Evolutionary conservation across 306 rosid genomes (phyloP), one percentile per base, ranked within the genome.

Genomic region (Cucumis cinereus): DNA sequence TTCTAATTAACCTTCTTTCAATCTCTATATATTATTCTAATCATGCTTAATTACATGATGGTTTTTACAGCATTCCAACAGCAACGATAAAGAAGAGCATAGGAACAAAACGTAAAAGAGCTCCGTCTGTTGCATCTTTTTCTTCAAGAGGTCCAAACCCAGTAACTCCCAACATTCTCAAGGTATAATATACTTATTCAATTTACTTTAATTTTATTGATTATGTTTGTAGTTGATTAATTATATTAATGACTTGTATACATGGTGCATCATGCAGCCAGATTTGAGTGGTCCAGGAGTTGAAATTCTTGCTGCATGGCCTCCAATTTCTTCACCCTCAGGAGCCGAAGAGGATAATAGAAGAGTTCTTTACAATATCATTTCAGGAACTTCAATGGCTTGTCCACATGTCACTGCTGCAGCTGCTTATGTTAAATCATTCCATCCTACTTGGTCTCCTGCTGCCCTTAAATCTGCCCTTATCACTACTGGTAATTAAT

Each of bases 401-500:
- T 76, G 77, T 22, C 87, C 81, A 2, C 85, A 84, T 23, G 78
- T 17, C 23, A 58, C 83, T 13, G 80, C 83, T 10, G 83, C 33
- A 10, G 88, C 82, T 20, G 85, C 83, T 9, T 81, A 84, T 59
- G 78, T 82, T 26, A 85, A 85, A 38, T 20, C 81, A 0, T 77
- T 82, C 24, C 79, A 80, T 56, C 84, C 81, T 5, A 45, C 77
- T 49, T 82, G 86, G 86, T 85, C 88, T 30, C 83, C 85, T 4
- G 41, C 83, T 1, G 83, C 87, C 8, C 74, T 84, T 22, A 78
- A 72, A 67, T 84, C 87, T 0, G 76, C 87, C 15, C 54, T 82
- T 5, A 80, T 80, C 82, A 83, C 77, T 2, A 80, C 86, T 0
- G 74, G 86, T 83, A 41, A 38, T 38, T 38, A 7, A 33, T 33